These are phyloP conservation scores for Termitomyces sp. DNA, from an alignment of 768 basidiomycete species.

Conservation along the genomic window DNA sequence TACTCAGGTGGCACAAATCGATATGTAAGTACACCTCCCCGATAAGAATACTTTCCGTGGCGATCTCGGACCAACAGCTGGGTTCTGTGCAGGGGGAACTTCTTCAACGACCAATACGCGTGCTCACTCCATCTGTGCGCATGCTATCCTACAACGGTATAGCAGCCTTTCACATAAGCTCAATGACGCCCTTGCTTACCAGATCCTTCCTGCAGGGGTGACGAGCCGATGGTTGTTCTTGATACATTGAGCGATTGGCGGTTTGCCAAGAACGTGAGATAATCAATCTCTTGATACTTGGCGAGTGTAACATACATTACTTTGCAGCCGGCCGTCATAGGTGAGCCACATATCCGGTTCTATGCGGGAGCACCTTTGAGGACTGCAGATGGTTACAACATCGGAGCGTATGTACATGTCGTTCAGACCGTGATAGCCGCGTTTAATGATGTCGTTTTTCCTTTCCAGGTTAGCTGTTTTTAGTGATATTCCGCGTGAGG, in stretches of 20 bases:
- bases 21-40: conserved; percentile 49
- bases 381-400: conserved; percentile 86
- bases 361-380: conserved; percentile 89
- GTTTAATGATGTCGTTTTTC: neutral
- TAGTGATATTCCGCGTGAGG: conserved; percentile 74
- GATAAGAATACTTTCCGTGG: neutral
- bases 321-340: conserved; percentile 62
- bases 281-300: neutral
- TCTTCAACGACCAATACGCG: conserved; percentile 38
- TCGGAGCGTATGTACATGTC: conserved; percentile 58
- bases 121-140: conserved; percentile 73
- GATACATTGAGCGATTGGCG: conserved; percentile 84
- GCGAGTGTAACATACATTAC: neutral
- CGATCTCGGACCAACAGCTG: neutral
- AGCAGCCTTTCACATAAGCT: neutral
- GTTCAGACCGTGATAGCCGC: neutral
- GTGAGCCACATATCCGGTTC: conserved; percentile 68
- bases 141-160: conserved; percentile 76
- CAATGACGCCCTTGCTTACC: neutral
- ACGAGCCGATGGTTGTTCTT: conserved; percentile 83
- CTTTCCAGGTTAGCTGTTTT: conserved; percentile 65
- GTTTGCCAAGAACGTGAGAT: conserved; percentile 72
- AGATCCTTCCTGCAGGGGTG: conserved; percentile 41
- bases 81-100: conserved; percentile 33
- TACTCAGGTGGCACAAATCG: conserved; percentile 78